A percentile compares a stretch with the other conserved stretches of the same genome.
Evolutionary conservation across 768 basidiomycete genomes (phyloP).

Genomic region (Exsudoporus frostii): DNA sequence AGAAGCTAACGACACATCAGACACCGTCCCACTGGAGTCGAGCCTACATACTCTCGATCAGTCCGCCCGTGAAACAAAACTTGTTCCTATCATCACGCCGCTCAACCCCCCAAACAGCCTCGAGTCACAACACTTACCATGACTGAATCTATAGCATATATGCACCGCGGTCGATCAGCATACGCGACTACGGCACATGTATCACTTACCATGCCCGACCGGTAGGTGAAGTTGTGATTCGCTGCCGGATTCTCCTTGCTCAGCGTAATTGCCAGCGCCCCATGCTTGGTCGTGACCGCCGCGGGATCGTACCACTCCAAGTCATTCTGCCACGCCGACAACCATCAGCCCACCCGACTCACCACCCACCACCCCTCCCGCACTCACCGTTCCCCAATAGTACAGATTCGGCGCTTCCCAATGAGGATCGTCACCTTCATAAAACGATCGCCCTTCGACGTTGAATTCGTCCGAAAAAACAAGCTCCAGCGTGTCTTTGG

Average conservation of each 20-base stretch:
- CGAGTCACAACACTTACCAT: slow-evolving; percentile 17
- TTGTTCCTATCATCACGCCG: slow-evolving; percentile 43
- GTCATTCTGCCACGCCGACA: slow-evolving; percentile 26
- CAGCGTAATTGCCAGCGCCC: slow-evolving; percentile 49
- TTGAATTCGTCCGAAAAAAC: slow-evolving; percentile 87
- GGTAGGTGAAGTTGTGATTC: slow-evolving; percentile 50
- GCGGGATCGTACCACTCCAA: slow-evolving; percentile 62
- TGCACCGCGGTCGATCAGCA: slow-evolving; percentile 25
- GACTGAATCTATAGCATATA: slow-evolving; percentile 24
- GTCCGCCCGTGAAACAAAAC: slow-evolving; percentile 80
- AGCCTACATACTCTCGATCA: slow-evolving; percentile 46
- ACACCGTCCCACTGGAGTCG: background rate
- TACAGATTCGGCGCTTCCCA: slow-evolving; percentile 56
- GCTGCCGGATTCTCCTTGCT: slow-evolving; percentile 37
- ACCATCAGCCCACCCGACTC: slow-evolving; percentile 1
- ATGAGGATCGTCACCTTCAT: slow-evolving; percentile 66
- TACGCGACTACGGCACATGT: background rate
- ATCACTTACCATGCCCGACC: slow-evolving; percentile 34
- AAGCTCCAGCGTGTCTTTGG: slow-evolving; percentile 40
- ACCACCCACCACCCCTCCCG: too few species aligned
- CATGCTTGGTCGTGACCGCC: slow-evolving; percentile 48
- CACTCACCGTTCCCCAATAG: slow-evolving; percentile 60
- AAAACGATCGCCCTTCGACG: slow-evolving; percentile 64
- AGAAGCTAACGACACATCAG: slow-evolving; percentile 26
- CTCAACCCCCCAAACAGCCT: background rate